Conservation (phyloP, 2,329 filamentous ascomycete species). For the Colletotrichum sp. region DNA sequence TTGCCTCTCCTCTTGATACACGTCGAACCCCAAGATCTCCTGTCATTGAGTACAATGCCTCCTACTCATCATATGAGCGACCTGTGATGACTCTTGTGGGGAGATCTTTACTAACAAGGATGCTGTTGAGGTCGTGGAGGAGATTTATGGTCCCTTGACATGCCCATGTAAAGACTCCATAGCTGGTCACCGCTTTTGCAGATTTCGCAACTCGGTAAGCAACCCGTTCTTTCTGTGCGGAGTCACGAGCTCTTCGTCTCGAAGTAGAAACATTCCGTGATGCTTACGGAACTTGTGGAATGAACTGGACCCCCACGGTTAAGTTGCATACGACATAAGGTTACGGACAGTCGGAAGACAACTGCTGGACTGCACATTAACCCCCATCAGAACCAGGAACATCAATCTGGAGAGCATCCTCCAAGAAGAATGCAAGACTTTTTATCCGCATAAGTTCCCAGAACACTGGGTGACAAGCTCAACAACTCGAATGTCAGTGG, state of each 20-base stretch:
- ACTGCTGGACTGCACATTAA: not conserved
- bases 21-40: rapidly evolving
- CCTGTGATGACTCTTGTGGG: not conserved
- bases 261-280: not conserved
- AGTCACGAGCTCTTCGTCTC: not conserved
- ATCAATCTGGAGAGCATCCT: not conserved
- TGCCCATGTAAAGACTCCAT: not conserved
- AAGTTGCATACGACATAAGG: not conserved
- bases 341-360: not conserved
- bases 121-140: not conserved
- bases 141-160: not conserved
- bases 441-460: not conserved
- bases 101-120: not conserved
- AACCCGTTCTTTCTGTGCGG: not conserved
- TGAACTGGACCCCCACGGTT: not conserved
- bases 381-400: not conserved
- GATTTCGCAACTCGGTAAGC: not conserved
- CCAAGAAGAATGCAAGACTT: not conserved
- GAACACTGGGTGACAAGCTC: not conserved
- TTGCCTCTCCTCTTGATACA: not conserved
- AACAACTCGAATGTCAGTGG: not conserved
- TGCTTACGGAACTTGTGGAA: not conserved
- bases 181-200: not conserved
- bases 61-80: rapidly evolving
- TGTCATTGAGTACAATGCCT: not conserved